These are phyloP conservation scores for Cryptococcus sp. DNA, from an alignment of 1,284 basidiomycete genomes.

Conservation along the genomic window DNA sequence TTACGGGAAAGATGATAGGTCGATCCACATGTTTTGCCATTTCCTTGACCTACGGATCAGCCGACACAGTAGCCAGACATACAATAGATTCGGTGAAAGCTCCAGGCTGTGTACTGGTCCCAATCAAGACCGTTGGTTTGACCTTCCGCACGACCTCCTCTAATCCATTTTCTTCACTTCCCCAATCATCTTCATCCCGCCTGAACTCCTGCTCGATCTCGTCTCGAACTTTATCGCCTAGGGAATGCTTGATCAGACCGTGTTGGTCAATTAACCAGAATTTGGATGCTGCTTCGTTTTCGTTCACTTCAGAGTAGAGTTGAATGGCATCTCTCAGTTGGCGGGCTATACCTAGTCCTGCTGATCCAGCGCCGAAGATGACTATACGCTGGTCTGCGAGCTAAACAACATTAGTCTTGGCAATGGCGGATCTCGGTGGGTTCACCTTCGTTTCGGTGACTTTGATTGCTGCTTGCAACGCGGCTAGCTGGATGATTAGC, in stretches of 20 bases:
- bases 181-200: slow-evolving; percentile 50
- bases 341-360: slow-evolving; percentile 67
- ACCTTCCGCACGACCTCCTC: slow-evolving; percentile 66
- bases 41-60: slow-evolving; percentile 50
- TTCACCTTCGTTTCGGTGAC: slow-evolving; percentile 59
- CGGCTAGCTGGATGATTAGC: slow-evolving; percentile 51
- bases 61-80: slow-evolving; percentile 2
- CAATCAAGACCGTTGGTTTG: slow-evolving; percentile 69
- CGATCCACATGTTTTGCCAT: slow-evolving; percentile 65
- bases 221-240: slow-evolving; percentile 54
- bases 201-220: slow-evolving; percentile 57
- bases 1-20: slow-evolving; percentile 68
- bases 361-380: slow-evolving; percentile 74
- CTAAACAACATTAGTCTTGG: slow-evolving; percentile 61
- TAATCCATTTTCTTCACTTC: slow-evolving; percentile 54
- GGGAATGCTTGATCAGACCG: slow-evolving; percentile 49
- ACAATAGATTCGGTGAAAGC: slow-evolving; percentile 72
- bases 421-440: slow-evolving; percentile 55
- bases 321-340: slow-evolving; percentile 66
- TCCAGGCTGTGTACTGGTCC: slow-evolving; percentile 70
- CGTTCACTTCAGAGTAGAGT: slow-evolving; percentile 52
- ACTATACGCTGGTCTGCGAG: slow-evolving; percentile 70
- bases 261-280: slow-evolving; percentile 60
- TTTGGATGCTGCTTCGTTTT: slow-evolving; percentile 57
- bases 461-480: slow-evolving; percentile 66